Conservation (phyloP, 2,329 filamentous ascomycete genomes). For the Penicillium sp. region DNA sequence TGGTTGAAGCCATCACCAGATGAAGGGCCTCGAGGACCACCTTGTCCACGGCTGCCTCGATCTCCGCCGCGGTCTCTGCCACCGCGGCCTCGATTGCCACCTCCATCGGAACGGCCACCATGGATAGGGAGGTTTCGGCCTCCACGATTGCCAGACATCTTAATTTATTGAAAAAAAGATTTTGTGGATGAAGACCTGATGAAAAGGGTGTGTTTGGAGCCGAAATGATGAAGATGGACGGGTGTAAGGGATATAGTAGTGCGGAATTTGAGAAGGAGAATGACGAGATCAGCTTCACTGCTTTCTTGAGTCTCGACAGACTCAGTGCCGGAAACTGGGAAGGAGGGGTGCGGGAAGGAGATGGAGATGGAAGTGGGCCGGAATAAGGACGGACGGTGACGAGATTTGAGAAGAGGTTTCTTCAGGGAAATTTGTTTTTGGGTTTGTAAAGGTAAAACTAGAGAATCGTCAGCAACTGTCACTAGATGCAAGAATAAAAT, state of each 20-base stretch:
- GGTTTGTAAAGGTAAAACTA: neutral
- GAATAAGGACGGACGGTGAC: neutral
- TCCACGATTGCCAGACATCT: neutral
- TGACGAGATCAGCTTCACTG: neutral
- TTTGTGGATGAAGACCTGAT: neutral
- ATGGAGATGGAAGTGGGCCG: neutral
- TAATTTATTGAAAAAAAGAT: neutral
- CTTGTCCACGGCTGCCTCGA: slow-evolving; percentile 1
- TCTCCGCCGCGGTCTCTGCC: slow-evolving; percentile 3
- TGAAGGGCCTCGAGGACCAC: no score
- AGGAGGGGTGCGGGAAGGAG: neutral
- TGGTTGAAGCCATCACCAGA: neutral
- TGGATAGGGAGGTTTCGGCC: neutral
- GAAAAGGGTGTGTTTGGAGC: neutral
- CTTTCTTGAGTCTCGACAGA: neutral
- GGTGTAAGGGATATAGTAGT: neutral
- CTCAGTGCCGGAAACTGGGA: neutral
- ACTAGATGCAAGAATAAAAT: neutral
- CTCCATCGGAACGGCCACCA: slow-evolving; percentile 4
- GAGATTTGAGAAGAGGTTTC: neutral
- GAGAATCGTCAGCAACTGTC: neutral
- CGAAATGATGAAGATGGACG: neutral
- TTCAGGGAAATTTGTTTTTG: neutral
- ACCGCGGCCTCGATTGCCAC: slow-evolving; percentile 1
- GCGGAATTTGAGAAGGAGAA: neutral